Conservation (phyloP, 2,329 filamentous ascomycete genomes). For the Mycosphaerelloides madeirae region DNA sequence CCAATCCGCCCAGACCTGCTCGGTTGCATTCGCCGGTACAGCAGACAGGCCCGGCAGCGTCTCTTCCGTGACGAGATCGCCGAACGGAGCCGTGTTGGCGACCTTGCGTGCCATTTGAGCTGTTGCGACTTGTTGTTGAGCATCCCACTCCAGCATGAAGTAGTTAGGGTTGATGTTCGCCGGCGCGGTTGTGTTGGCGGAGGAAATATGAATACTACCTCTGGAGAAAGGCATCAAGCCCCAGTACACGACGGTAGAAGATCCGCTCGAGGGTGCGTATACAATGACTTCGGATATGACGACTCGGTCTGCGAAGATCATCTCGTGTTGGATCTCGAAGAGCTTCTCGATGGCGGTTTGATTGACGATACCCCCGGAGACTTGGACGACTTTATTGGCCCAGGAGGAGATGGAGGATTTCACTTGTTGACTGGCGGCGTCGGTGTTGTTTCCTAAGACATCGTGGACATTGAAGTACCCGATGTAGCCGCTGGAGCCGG, state of each 20-base stretch:
- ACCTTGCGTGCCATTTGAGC: slow-evolving; percentile 3
- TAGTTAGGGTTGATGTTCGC: slow-evolving; percentile 30
- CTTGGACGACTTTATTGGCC: slow-evolving; percentile 34
- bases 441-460: slow-evolving; percentile 29
- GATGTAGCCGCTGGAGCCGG: slow-evolving; percentile 31
- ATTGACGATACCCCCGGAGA: slow-evolving; percentile 15
- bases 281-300: slow-evolving; percentile 9
- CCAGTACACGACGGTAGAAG: slow-evolving; percentile 13
- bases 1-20: slow-evolving; percentile 14
- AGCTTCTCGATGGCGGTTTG: slow-evolving; percentile 8
- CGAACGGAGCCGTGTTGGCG: slow-evolving; percentile 13
- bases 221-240: slow-evolving; percentile 24
- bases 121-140: slow-evolving; percentile 25
- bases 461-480: slow-evolving; percentile 11
- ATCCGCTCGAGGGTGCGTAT: slow-evolving; percentile 5
- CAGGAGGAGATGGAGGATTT: slow-evolving; percentile 7
- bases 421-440: slow-evolving; percentile 39
- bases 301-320: slow-evolving; percentile 13
- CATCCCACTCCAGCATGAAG: slow-evolving; percentile 26
- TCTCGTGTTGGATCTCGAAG: slow-evolving; percentile 13
- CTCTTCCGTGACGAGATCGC: slow-evolving; percentile 29
- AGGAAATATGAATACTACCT: slow-evolving; percentile 26
- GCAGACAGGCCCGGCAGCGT: slow-evolving; percentile 22
- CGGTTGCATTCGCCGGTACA: slow-evolving; percentile 13
- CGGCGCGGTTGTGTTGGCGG: slow-evolving; percentile 14